A percentile compares a stretch with the other conserved stretches of the same genome.
These are phyloP conservation scores for Nicotiana sylvestris DNA, from an alignment of 257 asterid species.

Conservation along the genomic window DNA sequence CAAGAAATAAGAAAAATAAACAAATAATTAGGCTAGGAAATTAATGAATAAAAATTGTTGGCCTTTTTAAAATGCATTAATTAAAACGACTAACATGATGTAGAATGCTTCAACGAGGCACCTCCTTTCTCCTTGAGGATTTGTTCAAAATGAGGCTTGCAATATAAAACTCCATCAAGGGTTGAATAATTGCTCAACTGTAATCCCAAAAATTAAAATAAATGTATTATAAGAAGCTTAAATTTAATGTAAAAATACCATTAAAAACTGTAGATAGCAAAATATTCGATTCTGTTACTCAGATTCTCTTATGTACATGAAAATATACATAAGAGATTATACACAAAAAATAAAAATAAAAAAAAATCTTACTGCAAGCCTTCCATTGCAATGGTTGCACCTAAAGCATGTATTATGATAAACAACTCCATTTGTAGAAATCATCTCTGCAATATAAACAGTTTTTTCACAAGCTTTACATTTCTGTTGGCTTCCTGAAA, in stretches of 20 bases:
- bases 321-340: background rate
- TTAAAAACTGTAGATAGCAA: no score
- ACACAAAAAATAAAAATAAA: background rate
- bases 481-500: constrained; percentile 26
- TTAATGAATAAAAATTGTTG: background rate
- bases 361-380: constrained; percentile 44
- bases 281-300: background rate
- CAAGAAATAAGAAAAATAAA: background rate
- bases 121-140: constrained; percentile 52
- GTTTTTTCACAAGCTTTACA: constrained; percentile 63
- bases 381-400: constrained; percentile 51
- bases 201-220: background rate
- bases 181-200: constrained; percentile 58
- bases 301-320: background rate
- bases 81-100: constrained; percentile 29
- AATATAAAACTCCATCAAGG: constrained; percentile 47
- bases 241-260: background rate
- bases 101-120: constrained; percentile 30
- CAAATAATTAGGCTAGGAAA: background rate
- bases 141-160: constrained; percentile 64
- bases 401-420: constrained; percentile 62
- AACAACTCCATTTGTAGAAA: constrained; percentile 53
- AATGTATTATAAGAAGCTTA: background rate
- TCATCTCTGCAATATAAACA: constrained; percentile 56
- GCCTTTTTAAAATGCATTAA: background rate